Percentiles rank a stretch among this genome's conserved stretches.
Conservation (phyloP, 305 asterid genomes). For the Euphrasia arctica region DNA sequence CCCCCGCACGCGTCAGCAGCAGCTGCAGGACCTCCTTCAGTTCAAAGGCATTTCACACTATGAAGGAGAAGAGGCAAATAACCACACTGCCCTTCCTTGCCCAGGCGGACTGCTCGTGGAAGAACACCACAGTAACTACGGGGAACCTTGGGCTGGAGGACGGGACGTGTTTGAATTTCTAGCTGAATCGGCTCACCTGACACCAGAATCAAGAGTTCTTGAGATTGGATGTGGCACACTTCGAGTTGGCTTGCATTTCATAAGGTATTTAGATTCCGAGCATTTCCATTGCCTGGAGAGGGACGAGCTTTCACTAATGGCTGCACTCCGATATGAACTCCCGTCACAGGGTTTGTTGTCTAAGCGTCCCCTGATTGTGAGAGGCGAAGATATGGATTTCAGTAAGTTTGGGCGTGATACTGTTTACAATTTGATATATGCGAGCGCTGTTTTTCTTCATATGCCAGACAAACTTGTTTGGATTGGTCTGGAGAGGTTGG, state of each 20-base stretch:
- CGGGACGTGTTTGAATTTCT: slow-evolving; percentile 90
- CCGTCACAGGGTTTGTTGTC: slow-evolving; percentile 83
- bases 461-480: slow-evolving; percentile 93
- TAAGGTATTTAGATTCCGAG: slow-evolving; percentile 65
- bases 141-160: slow-evolving; percentile 99
- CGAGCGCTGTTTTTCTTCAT: slow-evolving; percentile 93
- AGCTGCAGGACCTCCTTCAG: slow-evolving; percentile 79
- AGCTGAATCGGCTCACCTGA: slow-evolving; percentile 57
- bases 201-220: slow-evolving; percentile 64
- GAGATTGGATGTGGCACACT: slow-evolving; percentile 98
- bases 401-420: slow-evolving; percentile 59
- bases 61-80: slow-evolving; percentile 70
- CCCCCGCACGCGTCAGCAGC: slow-evolving; percentile 88
- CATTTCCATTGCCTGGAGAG: slow-evolving; percentile 85
- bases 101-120: slow-evolving; percentile 92
- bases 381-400: slow-evolving; percentile 96
- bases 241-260: slow-evolving; percentile 92
- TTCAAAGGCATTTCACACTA: slow-evolving; percentile 97
- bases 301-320: slow-evolving; percentile 94
- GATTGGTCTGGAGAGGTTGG: slow-evolving; percentile 78
- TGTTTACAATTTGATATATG: slow-evolving; percentile 71
- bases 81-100: slow-evolving; percentile 93
- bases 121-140: slow-evolving; percentile 95
- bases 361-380: slow-evolving; percentile 80
- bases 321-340: slow-evolving; percentile 86